Percentiles rank a stretch among this genome's conserved stretches.
Conservation (phyloP, 192 early-diverging fungal species). For the Backusella morwellensis region DNA sequence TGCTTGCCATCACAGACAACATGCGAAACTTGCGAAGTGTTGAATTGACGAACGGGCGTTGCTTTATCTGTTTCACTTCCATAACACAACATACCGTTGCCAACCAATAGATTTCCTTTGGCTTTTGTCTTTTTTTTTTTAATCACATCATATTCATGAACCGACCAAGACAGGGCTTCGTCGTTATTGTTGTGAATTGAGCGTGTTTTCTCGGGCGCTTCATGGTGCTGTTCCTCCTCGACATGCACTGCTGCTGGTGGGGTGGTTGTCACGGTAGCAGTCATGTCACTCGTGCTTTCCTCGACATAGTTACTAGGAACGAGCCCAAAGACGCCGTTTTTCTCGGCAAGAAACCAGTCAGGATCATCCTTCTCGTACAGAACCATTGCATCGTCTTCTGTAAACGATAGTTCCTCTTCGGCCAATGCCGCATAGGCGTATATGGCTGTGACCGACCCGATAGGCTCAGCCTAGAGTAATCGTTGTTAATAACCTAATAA, state of each 20-base stretch:
- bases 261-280: not conserved
- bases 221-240: no score
- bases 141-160: constrained; percentile 53
- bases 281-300: not conserved
- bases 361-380: constrained; percentile 84
- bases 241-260: not conserved
- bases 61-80: constrained; percentile 63
- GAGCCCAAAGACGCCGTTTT: constrained; percentile 69
- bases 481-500: not conserved
- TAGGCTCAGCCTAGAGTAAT: constrained; percentile 48
- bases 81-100: constrained; percentile 58
- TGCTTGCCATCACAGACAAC: constrained; percentile 59
- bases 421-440: constrained; percentile 81
- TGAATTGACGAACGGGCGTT: constrained; percentile 58
- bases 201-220: constrained; percentile 15
- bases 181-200: constrained; percentile 11
- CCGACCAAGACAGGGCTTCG: constrained; percentile 52
- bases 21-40: constrained; percentile 53
- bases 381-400: constrained; percentile 65
- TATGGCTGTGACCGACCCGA: constrained; percentile 56
- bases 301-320: constrained; percentile 88
- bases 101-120: constrained; percentile 62
- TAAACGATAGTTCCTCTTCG: constrained; percentile 82
- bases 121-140: constrained; percentile 76
- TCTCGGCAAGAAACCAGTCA: constrained; percentile 90